phyloP scores from a whole-genome alignment of 768 basidiomycete genomes.

The Trametes villosa region DNA sequence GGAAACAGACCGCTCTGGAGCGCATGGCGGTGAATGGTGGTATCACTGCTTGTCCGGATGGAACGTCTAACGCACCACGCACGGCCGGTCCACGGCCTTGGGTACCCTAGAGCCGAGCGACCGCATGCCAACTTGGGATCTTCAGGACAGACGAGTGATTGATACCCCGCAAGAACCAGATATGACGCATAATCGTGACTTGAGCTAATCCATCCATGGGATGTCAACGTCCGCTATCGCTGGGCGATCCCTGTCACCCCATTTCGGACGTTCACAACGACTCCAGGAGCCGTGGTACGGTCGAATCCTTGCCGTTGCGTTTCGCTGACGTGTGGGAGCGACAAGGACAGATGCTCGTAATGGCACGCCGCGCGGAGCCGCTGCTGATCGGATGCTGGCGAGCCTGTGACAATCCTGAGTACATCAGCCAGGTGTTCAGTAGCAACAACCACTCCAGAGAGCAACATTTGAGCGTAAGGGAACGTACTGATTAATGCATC shows the following conservation, averaged over 20 bases:
- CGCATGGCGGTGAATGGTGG: neutral
- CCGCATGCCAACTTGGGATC: neutral
- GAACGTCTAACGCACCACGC: constrained; percentile 6
- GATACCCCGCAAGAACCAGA: constrained; percentile 11
- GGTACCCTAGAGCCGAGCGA: neutral
- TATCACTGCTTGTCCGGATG: neutral
- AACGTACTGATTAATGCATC: constrained; percentile 10
- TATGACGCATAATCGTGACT: constrained; percentile 1
- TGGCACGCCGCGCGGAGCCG: constrained; percentile 3
- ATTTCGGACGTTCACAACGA: neutral
- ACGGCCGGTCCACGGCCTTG: neutral
- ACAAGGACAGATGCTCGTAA: neutral
- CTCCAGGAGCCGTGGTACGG: neutral
- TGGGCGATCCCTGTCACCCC: constrained; percentile 2
- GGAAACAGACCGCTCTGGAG: neutral
- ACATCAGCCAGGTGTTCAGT: neutral
- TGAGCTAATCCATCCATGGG: neutral
- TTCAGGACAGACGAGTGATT: constrained; percentile 4
- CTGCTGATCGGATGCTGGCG: constrained; percentile 6
- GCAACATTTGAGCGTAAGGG: neutral
- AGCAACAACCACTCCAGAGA: constrained; percentile 1
- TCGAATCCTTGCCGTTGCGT: constrained; percentile 12
- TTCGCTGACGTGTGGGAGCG: constrained; percentile 11
- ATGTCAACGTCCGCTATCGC: neutral
- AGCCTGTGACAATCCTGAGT: constrained; percentile 4